phyloP scores from a whole-genome alignment of 2,329 filamentous ascomycete genomes.

The Coniella vitis region DNA sequence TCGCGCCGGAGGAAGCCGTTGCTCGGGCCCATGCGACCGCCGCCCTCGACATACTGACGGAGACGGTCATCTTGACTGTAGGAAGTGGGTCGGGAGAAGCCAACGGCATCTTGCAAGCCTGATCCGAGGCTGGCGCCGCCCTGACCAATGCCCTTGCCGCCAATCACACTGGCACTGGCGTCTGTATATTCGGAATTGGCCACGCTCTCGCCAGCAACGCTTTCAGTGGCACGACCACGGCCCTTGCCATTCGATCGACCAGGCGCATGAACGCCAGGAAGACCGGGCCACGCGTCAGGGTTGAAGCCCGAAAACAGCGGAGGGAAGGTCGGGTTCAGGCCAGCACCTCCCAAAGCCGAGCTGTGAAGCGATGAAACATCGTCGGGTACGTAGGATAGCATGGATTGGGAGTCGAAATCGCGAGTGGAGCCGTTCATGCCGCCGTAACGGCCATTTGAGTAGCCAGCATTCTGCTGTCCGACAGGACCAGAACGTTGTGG shows the following conservation, averaged over 20 bases:
- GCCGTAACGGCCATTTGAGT: constrained; percentile 34
- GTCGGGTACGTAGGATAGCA: constrained; percentile 92
- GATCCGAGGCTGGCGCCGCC: constrained; percentile 81
- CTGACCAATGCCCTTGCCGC: constrained; percentile 67
- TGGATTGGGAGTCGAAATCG: constrained; percentile 73
- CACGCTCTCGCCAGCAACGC: constrained; percentile 85
- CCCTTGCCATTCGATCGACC: constrained; percentile 60
- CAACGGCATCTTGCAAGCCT: constrained; percentile 70
- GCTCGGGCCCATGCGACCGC: constrained; percentile 58
- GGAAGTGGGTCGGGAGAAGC: constrained; percentile 52
- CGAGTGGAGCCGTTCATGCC: constrained; percentile 34
- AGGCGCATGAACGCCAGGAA: constrained; percentile 55
- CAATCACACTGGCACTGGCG: constrained; percentile 69
- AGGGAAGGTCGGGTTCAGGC: constrained; percentile 76
- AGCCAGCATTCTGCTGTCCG: constrained; percentile 13
- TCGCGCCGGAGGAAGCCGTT: constrained; percentile 70
- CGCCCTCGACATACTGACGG: constrained; percentile 88
- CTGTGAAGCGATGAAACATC: constrained; percentile 95
- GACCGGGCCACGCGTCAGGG: constrained; percentile 77
- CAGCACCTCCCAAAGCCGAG: constrained; percentile 78
- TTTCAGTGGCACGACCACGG: constrained; percentile 63
- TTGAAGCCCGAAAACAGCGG: constrained; percentile 94
- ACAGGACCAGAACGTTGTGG: constrained; percentile 62
- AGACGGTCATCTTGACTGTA: constrained; percentile 82
- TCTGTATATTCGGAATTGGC: constrained; percentile 89